Evolutionary conservation across 176 grass and related monocot genomes (phyloP), one percentile per base, ranked within the genome.

Genomic region (Phoenix roebelenii): DNA sequence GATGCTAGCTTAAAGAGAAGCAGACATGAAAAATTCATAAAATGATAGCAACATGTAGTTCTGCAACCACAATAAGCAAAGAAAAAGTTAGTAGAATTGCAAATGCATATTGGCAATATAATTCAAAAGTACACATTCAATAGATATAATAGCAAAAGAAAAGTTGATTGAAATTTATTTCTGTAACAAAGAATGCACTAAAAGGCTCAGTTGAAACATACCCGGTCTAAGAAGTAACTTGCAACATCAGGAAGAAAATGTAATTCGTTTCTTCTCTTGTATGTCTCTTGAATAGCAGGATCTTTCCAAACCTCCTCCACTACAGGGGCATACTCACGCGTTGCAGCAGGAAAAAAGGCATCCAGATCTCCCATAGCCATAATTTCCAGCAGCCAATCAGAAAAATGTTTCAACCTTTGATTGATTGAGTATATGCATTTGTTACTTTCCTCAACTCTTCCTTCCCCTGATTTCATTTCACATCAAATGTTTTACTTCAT

Each of bases 241-340:
- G 70, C 59, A 16, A 63, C 70, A 54, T 73, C 59, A 25, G 70
- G 58, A 44, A 73, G 70, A 71, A 60, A 71, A 55, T 51, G 70
- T 20, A 73, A 25, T 49, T 73, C 70, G 26, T 63, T 63, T 28
- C 39, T 73, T 25, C 70, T 73, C 50, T 73, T 73, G 35, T 63
- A 73, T 5, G 70, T 73, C 59, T 54, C 70, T 63, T 73, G 70
- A 44, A 73, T 73, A 55, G 70, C 70, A 63, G 70, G 70, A 63
- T 73, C 59, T 63, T 39, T 73, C 70, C 70, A 73, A 29, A 61
- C 51, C 59, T 73, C 70, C 70, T 73, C 70, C 19, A 73, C 70
- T 5, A 73, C 50, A 63, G 70, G 59, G 52, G 70, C 70, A 63
- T 73, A 73, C 16, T 73, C 70, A n/a, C 70, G 70, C 22, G 70